Conservation (phyloP, 345 rosid genomes). For the Microthlaspi erraticum region DNA sequence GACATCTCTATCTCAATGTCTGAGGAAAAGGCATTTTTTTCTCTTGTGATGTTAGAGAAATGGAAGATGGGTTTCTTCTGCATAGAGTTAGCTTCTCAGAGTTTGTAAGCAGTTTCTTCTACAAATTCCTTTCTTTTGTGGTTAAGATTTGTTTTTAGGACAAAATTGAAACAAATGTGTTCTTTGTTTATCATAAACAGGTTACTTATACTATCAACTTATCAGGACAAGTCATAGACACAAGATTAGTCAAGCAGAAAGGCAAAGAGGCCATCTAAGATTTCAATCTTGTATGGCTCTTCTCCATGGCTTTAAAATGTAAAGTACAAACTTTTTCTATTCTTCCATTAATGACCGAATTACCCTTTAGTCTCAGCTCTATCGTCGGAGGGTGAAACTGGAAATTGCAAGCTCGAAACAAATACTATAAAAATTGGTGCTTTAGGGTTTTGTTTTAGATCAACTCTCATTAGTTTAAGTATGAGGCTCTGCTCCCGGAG, state of each 20-base stretch:
- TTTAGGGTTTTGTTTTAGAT: slow-evolving; percentile 36
- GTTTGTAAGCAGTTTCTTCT: slow-evolving; percentile 55
- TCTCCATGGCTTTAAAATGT: slow-evolving; percentile 25
- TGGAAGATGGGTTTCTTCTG: slow-evolving; percentile 72
- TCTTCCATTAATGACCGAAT: slow-evolving; percentile 2
- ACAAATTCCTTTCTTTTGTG: neutral
- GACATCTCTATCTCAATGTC: neutral
- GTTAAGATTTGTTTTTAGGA: neutral
- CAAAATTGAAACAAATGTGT: slow-evolving; percentile 14
- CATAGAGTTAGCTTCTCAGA: slow-evolving; percentile 65
- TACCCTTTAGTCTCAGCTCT: slow-evolving; percentile 22
- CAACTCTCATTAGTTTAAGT: slow-evolving; percentile 42
- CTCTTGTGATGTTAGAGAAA: slow-evolving; percentile 57
- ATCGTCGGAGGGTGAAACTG: slow-evolving; percentile 35
- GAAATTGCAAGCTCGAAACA: slow-evolving; percentile 12
- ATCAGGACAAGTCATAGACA: slow-evolving; percentile 54
- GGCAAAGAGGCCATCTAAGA: slow-evolving; percentile 58
- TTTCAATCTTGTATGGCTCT: neutral
- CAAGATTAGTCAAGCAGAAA: slow-evolving; percentile 48
- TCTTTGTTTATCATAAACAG: slow-evolving; percentile 44
- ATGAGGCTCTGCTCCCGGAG: slow-evolving; percentile 57
- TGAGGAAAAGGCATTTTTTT: slow-evolving; percentile 13
- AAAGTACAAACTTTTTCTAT: slow-evolving; percentile 3
- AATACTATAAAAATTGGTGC: slow-evolving; percentile 12
- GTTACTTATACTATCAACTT: slow-evolving; percentile 60